These are phyloP conservation scores for Tetrahymena malaccensis DNA, from an alignment of 73 alveolate species.

Conservation along the genomic window DNA sequence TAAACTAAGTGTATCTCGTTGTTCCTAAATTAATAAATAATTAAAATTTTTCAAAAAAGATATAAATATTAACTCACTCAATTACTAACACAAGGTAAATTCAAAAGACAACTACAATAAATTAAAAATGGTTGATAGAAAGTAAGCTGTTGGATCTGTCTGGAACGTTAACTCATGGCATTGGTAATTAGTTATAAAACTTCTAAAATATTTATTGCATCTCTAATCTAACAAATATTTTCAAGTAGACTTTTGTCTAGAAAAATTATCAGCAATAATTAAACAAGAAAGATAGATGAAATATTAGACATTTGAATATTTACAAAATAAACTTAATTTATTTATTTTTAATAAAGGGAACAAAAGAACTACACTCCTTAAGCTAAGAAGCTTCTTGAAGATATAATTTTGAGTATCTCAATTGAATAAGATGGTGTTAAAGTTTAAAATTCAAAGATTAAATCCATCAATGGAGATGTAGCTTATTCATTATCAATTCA, in stretches of 20 bases:
- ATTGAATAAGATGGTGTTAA: background rate
- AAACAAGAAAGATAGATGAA: background rate
- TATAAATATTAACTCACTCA: background rate
- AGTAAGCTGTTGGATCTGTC: background rate
- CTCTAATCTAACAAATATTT: background rate
- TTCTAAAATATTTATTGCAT: background rate
- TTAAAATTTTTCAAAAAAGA: background rate
- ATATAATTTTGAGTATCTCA: background rate
- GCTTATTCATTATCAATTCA: background rate
- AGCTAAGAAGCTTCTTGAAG: background rate
- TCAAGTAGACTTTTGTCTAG: background rate
- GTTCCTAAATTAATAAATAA: background rate
- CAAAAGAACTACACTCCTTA: background rate
- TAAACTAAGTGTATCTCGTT: background rate
- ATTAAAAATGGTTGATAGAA: background rate
- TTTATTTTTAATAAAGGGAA: background rate
- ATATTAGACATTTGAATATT: background rate
- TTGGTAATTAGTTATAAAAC: background rate
- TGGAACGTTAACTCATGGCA: background rate
- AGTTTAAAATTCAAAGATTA: background rate
- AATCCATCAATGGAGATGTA: background rate
- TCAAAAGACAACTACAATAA: background rate
- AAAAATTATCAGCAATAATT: background rate
- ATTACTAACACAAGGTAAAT: background rate
- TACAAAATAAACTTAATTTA: background rate